A percentile compares a stretch with the other conserved stretches of the same genome.
phyloP scores from a whole-genome alignment of 139 green algal genomes.

The Nannochloris sp. region DNA sequence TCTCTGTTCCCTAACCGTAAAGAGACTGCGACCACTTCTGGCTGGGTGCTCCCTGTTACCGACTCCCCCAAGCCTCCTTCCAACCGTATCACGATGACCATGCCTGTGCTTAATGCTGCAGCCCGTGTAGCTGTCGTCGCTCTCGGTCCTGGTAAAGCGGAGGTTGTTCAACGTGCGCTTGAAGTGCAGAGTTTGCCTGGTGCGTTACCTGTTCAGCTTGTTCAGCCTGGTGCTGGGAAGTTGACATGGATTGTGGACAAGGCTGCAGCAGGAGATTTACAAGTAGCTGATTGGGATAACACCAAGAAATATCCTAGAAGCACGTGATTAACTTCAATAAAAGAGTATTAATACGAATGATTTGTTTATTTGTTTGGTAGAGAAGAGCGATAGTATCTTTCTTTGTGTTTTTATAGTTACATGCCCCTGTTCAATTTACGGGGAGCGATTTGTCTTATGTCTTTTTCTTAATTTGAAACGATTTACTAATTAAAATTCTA shows the following conservation, averaged over 20 bases:
- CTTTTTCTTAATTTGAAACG: too few species aligned
- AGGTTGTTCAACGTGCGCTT: constrained; percentile 79
- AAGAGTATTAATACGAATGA: too few species aligned
- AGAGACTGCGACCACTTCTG: constrained; percentile 37
- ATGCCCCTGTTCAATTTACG: too few species aligned
- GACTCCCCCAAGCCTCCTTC: constrained; percentile 95
- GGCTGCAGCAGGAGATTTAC: constrained; percentile 45
- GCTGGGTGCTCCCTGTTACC: constrained; percentile 82
- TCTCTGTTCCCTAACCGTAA: constrained; percentile 93
- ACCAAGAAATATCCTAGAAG: constrained; percentile 61
- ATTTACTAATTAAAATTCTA: too few species aligned
- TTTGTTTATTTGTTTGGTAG: too few species aligned
- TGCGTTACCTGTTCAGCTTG: constrained; percentile 80
- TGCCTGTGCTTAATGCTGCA: constrained; percentile 81
- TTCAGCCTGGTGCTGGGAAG: constrained; percentile 50
- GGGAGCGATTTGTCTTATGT: too few species aligned
- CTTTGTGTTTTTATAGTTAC: too few species aligned
- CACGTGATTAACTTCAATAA: constrained; percentile 1
- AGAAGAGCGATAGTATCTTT: too few species aligned
- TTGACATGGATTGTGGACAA: constrained; percentile 50
- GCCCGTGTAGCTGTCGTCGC: constrained; percentile 42
- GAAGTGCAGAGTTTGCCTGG: constrained; percentile 85
- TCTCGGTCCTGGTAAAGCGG: constrained; percentile 56
- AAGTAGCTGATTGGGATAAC: constrained; percentile 53
- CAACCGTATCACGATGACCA: constrained; percentile 89